Conservation (phyloP, 345 rosid species). For the Eucalyptus brandiana region DNA sequence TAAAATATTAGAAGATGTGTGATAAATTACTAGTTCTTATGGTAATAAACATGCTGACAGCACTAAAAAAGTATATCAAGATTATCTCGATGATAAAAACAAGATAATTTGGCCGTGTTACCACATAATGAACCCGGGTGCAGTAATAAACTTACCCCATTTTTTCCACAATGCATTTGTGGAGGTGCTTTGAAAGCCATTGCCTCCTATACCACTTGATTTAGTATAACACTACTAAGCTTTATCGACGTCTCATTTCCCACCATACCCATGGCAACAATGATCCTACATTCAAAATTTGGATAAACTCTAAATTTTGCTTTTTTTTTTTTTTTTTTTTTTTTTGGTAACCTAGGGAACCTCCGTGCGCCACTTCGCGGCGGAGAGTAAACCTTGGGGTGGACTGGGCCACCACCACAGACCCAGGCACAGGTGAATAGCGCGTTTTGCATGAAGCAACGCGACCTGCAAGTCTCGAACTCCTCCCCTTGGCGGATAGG, state of each 20-base stretch:
- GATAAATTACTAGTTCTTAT: background rate
- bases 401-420: too few species aligned
- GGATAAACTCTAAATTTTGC: background rate
- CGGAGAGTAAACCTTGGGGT: too few species aligned
- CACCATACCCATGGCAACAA: conserved; percentile 61
- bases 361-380: too few species aligned
- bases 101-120: background rate
- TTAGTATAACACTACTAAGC: conserved; percentile 66
- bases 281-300: conserved; percentile 37
- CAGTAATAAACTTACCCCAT: conserved; percentile 85
- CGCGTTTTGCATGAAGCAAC: too few species aligned
- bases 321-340: too few species aligned
- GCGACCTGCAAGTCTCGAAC: too few species aligned
- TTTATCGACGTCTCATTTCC: conserved; percentile 87
- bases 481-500: too few species aligned
- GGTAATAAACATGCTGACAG: background rate
- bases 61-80: background rate
- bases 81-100: background rate
- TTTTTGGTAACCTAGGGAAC: too few species aligned
- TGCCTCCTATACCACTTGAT: conserved; percentile 78
- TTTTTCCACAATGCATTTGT: conserved; percentile 72
- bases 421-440: too few species aligned
- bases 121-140: conserved; percentile 44
- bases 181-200: conserved; percentile 92
- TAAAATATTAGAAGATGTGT: background rate